phyloP scores from a whole-genome alignment of 2,329 filamentous ascomycete genomes.

The Chaetomiaceae sp. region DNA sequence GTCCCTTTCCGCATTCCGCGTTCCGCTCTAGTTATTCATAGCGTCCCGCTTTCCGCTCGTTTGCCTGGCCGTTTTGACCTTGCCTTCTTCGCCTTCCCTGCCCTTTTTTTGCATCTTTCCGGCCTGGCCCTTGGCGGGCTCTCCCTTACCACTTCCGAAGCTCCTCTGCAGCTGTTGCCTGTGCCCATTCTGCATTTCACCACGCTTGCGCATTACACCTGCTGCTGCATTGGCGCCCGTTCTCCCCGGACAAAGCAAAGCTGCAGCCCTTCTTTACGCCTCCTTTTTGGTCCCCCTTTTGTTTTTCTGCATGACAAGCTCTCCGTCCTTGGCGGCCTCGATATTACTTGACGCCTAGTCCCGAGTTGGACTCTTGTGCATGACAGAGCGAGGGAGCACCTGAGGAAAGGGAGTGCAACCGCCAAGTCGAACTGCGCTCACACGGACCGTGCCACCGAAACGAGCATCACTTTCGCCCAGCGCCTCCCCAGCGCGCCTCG shows the following conservation, averaged over 20 bases:
- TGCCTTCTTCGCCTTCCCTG: not conserved
- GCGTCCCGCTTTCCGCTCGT: constrained; percentile 15
- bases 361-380: not conserved
- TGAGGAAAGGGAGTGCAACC: not conserved
- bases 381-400: not conserved
- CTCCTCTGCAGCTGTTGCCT: not conserved
- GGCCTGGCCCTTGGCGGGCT: not conserved
- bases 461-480: not conserved
- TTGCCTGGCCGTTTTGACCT: constrained; percentile 4
- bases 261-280: not conserved
- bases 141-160: not conserved
- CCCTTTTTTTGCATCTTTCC: not conserved
- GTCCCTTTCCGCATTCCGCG: not conserved
- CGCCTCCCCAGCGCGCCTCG: not conserved
- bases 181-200: not conserved
- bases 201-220: not conserved
- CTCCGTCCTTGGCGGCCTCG: constrained; percentile 22
- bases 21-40: constrained; percentile 14
- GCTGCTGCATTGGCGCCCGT: not conserved
- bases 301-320: constrained; percentile 20
- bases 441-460: not conserved
- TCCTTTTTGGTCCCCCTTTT: constrained; percentile 2
- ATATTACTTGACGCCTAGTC: not conserved
- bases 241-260: not conserved
- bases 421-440: not conserved